phyloP scores from a whole-genome alignment of 2,329 filamentous ascomycete genomes.

The Juglanconis oblonga region DNA sequence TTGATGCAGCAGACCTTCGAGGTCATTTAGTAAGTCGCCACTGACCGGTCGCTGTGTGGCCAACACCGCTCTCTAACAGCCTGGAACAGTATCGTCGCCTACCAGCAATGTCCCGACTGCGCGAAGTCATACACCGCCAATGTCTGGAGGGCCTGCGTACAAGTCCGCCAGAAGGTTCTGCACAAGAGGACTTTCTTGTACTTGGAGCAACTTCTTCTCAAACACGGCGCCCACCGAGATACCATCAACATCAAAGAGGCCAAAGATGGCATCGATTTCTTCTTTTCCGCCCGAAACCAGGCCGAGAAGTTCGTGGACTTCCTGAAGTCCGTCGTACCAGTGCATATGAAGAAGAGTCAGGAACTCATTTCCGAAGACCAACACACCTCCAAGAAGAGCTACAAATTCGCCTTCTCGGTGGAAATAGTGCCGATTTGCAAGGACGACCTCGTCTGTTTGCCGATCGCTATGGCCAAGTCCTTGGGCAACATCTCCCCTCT shows the following conservation, averaged over 20 bases:
- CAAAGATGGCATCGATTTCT: conserved; percentile 91
- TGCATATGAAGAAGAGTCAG: conserved; percentile 60
- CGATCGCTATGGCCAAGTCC: conserved; percentile 82
- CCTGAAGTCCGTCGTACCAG: conserved; percentile 69
- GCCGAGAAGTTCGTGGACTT: conserved; percentile 80
- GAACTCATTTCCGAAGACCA: conserved; percentile 78
- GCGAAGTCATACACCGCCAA: conserved; percentile 95
- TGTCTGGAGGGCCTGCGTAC: conserved; percentile 89
- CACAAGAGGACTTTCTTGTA: conserved; percentile 77
- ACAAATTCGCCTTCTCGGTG: conserved; percentile 90
- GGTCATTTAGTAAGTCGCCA: conserved; percentile 63
- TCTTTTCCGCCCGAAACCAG: conserved; percentile 83
- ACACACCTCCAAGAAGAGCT: conserved; percentile 86
- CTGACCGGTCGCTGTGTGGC: not conserved
- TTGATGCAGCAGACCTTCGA: conserved; percentile 91
- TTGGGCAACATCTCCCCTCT: conserved; percentile 87
- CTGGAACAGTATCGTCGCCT: conserved; percentile 63
- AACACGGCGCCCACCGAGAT: conserved; percentile 86
- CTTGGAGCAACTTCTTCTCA: conserved; percentile 92
- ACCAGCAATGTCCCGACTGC: conserved; percentile 93
- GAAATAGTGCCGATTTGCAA: conserved; percentile 95
- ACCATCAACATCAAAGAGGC: conserved; percentile 98
- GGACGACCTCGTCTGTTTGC: conserved; percentile 92
- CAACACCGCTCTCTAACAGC: not conserved
- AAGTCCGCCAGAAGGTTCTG: conserved; percentile 93